phyloP scores from a whole-genome alignment of 2,329 filamentous ascomycete species.

The Phaeosphaeriaceae sp. region DNA sequence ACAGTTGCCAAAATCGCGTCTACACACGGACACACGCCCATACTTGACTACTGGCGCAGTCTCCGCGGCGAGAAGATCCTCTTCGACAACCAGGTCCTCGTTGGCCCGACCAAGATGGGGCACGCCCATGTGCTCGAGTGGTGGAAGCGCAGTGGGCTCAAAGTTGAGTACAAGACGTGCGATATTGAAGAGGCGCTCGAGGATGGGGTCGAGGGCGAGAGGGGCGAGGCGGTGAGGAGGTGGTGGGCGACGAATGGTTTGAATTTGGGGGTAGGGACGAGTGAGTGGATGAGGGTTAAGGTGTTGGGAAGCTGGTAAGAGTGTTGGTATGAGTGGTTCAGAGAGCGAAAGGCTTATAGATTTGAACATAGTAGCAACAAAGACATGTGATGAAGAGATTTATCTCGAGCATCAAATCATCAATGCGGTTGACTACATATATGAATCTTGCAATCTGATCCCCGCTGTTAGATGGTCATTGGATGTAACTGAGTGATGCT shows the following conservation, averaged over 20 bases:
- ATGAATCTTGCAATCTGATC: too few species aligned
- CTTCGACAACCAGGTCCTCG: constrained; percentile 82
- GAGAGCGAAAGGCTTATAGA: too few species aligned
- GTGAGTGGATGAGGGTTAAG: constrained; percentile 88
- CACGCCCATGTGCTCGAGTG: constrained; percentile 86
- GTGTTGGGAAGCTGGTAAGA: constrained; percentile 56
- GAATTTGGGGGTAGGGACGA: constrained; percentile 80
- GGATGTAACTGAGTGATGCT: too few species aligned
- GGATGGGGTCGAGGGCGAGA: constrained; percentile 74
- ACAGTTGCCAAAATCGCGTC: constrained; percentile 84
- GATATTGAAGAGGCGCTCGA: constrained; percentile 95
- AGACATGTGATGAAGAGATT: too few species aligned
- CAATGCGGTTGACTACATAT: too few species aligned
- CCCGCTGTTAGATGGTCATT: too few species aligned
- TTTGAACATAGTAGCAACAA: too few species aligned
- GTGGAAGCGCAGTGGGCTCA: constrained; percentile 81
- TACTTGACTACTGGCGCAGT: constrained; percentile 82
- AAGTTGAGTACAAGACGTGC: constrained; percentile 92
- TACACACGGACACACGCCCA: constrained; percentile 81
- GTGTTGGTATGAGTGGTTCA: not conserved
- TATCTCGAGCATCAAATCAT: too few species aligned
- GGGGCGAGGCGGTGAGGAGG: constrained; percentile 73
- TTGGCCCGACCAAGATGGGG: constrained; percentile 86
- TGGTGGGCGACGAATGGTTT: constrained; percentile 92
- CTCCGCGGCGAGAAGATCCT: constrained; percentile 78